Base-by-base conservation (phyloP, 345 rosid species). In the Syzygium grande region DNA sequence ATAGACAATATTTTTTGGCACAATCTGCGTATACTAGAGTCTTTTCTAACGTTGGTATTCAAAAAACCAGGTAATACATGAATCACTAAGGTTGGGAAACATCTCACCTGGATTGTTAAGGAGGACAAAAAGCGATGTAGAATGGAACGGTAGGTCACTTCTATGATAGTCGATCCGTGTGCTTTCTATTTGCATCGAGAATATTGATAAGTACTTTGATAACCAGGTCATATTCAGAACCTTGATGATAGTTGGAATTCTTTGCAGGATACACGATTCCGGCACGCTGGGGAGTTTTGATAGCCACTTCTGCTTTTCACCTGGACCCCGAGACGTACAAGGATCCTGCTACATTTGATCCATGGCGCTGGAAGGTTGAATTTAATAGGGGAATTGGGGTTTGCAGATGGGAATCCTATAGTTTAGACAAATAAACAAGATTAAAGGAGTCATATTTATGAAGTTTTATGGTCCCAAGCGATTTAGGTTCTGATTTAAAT, bases 231-330 rank as follows among this genome's bases (percentile, higher is more conserved):
- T 34, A 17, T 12, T 38, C 6, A 56, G 49, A 34, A 30, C 46
- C 21, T 15, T 22, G 14, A 52, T n/a, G 19, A 15, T 30, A 41
- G 49, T 85, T 27, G 51, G 29, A 52, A 13, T 34, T 38, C 84
- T 21, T 7, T 54, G 29, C 78, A 91, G 91, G 92, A 52, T 89
- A 88, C 30, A 91, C 87, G 7, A 91, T 91, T 58, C 89, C 92
- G 2, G 30, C 87, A 0, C 89, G 91, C 77, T 91, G 90, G 88
- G 51, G n/a, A 29, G 85, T 87, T 5, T 58, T 88, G 86, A 21
- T 87, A 6, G 88, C 84, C 27, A 68, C 88, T 30, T 16, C 87
- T n/a, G 88, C 84, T 51, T 80, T 78, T 77, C 91, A 89, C 68
- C 27, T 87, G 86, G 89, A 87, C n/a, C 89, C 91, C 0, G 79